These are phyloP conservation scores for Chrysoporthe austroafricana DNA, from an alignment of 2,329 filamentous ascomycete genomes.

Conservation along the genomic window DNA sequence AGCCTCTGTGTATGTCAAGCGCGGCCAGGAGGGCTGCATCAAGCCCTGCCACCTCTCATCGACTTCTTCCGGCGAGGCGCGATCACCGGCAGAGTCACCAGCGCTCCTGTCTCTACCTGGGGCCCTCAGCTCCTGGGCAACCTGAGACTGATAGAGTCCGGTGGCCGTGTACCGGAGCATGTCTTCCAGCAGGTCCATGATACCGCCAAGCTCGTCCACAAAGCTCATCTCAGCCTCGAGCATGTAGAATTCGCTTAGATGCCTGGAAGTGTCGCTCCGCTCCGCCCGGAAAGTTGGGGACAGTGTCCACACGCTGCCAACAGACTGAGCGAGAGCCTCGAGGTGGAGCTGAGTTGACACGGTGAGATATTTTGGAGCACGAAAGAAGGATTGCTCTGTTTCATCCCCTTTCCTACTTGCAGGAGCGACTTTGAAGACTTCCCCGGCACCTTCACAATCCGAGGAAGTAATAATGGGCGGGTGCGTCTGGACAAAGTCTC, in stretches of 20 bases:
- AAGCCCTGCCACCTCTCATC: constrained; percentile 74
- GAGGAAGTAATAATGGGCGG: constrained; percentile 95
- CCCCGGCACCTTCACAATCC: constrained; percentile 94
- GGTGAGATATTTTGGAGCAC: constrained; percentile 87
- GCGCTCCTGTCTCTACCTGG: constrained; percentile 29
- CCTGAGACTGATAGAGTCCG: constrained; percentile 45
- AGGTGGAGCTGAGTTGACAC: constrained; percentile 95
- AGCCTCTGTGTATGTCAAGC: constrained; percentile 81
- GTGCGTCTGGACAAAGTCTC: constrained; percentile 80
- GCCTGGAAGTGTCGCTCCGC: constrained; percentile 87
- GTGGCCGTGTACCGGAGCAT: constrained; percentile 65
- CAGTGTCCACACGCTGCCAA: constrained; percentile 91
- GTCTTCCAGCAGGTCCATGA: constrained; percentile 82
- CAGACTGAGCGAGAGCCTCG: constrained; percentile 85
- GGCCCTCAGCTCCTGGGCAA: constrained; percentile 49
- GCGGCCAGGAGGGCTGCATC: constrained; percentile 66
- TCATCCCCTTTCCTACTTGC: constrained; percentile 39
- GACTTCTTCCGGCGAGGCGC: constrained; percentile 56
- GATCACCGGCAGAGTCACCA: constrained; percentile 37
- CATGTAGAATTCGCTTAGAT: constrained; percentile 99
- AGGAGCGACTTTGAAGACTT: constrained; percentile 78
- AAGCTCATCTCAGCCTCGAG: constrained; percentile 90
- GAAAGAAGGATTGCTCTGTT: constrained; percentile 70
- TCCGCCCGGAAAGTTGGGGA: constrained; percentile 95
- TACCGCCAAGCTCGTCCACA: constrained; percentile 65